Conservation (phyloP, 2,329 filamentous ascomycete species). For the Apiospora phragmitis region DNA sequence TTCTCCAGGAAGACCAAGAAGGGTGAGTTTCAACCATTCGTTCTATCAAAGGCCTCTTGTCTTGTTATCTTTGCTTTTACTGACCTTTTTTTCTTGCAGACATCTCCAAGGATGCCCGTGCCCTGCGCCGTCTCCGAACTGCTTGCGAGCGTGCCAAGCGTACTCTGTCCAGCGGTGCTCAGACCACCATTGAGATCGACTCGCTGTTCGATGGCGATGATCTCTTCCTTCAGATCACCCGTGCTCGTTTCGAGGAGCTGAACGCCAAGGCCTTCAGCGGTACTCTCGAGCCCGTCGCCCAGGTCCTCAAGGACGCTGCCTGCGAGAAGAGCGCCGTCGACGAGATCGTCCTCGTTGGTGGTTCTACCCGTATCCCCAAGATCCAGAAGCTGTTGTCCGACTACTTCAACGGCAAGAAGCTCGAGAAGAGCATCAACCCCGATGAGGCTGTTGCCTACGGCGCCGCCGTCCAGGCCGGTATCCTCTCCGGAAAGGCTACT, state of each 20-base stretch:
- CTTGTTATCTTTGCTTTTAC: neutral
- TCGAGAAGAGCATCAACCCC: constrained; percentile 99
- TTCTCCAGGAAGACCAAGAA: constrained; percentile 82
- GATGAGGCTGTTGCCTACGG: constrained; percentile 99
- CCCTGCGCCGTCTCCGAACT: constrained; percentile 92
- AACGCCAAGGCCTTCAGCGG: constrained; percentile 94
- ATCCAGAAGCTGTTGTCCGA: constrained; percentile 99
- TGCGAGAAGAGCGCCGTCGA: constrained; percentile 91
- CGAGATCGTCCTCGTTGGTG: constrained; percentile 98
- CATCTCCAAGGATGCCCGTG: constrained; percentile 79
- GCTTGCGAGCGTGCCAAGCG: constrained; percentile 99
- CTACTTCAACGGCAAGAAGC: constrained; percentile 99
- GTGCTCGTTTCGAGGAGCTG: constrained; percentile 97
- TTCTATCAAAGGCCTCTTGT: too few relatives aligned
- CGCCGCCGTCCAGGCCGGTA: constrained; percentile 97
- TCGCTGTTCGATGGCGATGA: constrained; percentile 98
- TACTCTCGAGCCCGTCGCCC: constrained; percentile 91
- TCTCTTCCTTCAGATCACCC: constrained; percentile 95
- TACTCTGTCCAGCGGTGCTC: constrained; percentile 94
- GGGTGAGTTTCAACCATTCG: constrained; percentile 29
- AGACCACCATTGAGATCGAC: constrained; percentile 98
- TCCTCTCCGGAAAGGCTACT: constrained; percentile 96
- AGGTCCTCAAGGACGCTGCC: constrained; percentile 90
- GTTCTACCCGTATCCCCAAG: constrained; percentile 96
- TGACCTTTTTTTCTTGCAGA: neutral